Percentiles rank a stretch among this genome's conserved stretches.
Evolutionary conservation across 192 early-diverging fungal species (phyloP).

Genomic region (Chytriomyces sp.): DNA sequence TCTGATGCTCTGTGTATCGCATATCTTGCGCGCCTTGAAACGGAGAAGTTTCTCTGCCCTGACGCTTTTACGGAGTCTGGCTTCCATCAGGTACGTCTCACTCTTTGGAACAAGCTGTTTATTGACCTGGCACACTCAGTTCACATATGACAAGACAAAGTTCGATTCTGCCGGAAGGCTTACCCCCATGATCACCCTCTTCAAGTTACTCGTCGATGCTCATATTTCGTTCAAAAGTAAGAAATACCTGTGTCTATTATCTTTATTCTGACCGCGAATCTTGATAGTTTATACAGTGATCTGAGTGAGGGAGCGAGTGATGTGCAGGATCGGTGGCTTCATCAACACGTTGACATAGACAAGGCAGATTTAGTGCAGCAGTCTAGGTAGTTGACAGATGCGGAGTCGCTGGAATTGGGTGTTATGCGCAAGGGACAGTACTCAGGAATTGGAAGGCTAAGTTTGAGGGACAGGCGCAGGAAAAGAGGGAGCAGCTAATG

Average conservation of each 20-base stretch:
- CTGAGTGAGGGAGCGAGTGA: background rate
- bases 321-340: background rate
- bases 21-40: background rate
- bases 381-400: background rate
- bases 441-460: background rate
- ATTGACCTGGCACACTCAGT: background rate
- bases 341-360: background rate
- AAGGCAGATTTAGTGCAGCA: background rate
- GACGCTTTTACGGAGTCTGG: background rate
- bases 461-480: background rate
- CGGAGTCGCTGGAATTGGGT: background rate
- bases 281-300: background rate
- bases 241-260: background rate
- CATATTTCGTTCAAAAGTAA: constrained; percentile 1
- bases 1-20: background rate
- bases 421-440: background rate
- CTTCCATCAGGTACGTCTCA: background rate
- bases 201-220: background rate
- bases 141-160: background rate
- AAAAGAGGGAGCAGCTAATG: background rate
- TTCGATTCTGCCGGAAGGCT: background rate
- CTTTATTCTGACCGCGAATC: background rate
- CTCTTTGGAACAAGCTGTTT: background rate
- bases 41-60: background rate
- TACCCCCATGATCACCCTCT: background rate